Percentiles rank a stretch among this genome's conserved stretches.
These are phyloP conservation scores for Thuidium tamariscinum DNA, from an alignment of 225 moss, liverwort and hornwort species.

Conservation along the genomic window DNA sequence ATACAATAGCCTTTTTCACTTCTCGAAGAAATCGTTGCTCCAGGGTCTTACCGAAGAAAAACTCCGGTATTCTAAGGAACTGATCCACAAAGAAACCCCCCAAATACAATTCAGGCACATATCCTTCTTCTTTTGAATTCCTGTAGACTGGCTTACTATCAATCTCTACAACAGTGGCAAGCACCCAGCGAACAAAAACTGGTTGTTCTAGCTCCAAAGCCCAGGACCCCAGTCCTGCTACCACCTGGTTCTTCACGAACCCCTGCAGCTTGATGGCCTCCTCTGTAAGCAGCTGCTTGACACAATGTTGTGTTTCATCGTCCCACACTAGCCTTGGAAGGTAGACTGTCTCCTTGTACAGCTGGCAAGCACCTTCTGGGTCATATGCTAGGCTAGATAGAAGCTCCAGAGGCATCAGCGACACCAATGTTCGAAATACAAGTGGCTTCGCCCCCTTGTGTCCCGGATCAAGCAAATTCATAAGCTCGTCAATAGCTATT, in stretches of 20 bases:
- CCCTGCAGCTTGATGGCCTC: slow-evolving; percentile 71
- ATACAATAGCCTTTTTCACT: slow-evolving; percentile 75
- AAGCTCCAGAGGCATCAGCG: slow-evolving; percentile 72
- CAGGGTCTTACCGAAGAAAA: slow-evolving; percentile 49
- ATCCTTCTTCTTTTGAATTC: slow-evolving; percentile 52
- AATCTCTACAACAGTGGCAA: slow-evolving; percentile 35
- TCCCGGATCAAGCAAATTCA: slow-evolving; percentile 59
- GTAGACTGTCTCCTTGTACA: slow-evolving; percentile 44
- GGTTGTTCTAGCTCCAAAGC: slow-evolving; percentile 46
- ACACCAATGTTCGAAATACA: slow-evolving; percentile 59
- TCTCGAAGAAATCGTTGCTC: slow-evolving; percentile 87
- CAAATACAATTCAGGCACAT: slow-evolving; percentile 71
- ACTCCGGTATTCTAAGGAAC: slow-evolving; percentile 67
- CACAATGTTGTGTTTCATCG: slow-evolving; percentile 43
- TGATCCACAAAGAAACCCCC: slow-evolving; percentile 95
- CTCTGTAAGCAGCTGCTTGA: slow-evolving; percentile 45
- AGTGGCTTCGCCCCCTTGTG: slow-evolving; percentile 40
- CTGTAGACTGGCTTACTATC: slow-evolving; percentile 49
- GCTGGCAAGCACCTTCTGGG: slow-evolving; percentile 51
- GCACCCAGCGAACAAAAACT: slow-evolving; percentile 60
- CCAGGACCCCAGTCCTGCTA: slow-evolving; percentile 54
- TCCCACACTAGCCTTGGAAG: slow-evolving; percentile 90
- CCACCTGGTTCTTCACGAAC: slow-evolving; percentile 36
- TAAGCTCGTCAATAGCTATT: slow-evolving; percentile 59
- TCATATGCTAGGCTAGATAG: slow-evolving; percentile 56